Base-by-base conservation (phyloP, 768 basidiomycete species). In the Rhodotorula diobovata region DNA sequence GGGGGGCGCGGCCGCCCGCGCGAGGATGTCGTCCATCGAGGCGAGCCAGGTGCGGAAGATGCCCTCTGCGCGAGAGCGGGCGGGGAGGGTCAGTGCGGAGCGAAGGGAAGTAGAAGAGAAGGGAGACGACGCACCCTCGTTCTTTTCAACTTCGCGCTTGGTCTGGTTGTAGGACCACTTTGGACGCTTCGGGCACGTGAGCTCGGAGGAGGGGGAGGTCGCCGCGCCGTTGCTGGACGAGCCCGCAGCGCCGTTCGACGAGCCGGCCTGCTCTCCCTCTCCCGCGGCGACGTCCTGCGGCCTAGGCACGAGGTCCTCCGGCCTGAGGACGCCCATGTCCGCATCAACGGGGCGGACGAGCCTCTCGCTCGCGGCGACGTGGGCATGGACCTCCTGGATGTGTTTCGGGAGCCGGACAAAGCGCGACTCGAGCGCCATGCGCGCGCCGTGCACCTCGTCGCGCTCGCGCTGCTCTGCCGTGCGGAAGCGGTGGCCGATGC, bases 21-120 rank as follows among this genome's bases (percentile, higher is more conserved):
- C 79, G 51, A 91, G 82, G 34, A 82, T 77, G 12, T 81, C 80
- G 76, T 92, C 89, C 8, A 87, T 89, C 75, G 86, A 82, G 10
- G 81, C 79, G 30, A 91, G 81, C 92, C 93, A 96, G 78, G 87
- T 88, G 66, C 81, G 84, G 81, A 92, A 94, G 50, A 87, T 57
- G 0, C 88, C 91, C 77, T 92, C 90, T 81, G 61, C 28, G 14
- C 20, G 10, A 9, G 14, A 32, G 4, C 30, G n/a, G 41, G 43
- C 3, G 21, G 41, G 18, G 16, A 54, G 25, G 6, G 16, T 28
- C 12, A 50, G 2, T n/a, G n/a, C 30, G 30, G 25, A 4, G 67
- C 28, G 28, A 30, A 37, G 34, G 45, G 4, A 18, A 37, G 25
- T 20, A 12, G 32, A 21, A 12, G 43, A 30, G 12, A 11, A 21